phyloP scores from a whole-genome alignment of 148 eudicot species.

The Rhododendron molle region DNA sequence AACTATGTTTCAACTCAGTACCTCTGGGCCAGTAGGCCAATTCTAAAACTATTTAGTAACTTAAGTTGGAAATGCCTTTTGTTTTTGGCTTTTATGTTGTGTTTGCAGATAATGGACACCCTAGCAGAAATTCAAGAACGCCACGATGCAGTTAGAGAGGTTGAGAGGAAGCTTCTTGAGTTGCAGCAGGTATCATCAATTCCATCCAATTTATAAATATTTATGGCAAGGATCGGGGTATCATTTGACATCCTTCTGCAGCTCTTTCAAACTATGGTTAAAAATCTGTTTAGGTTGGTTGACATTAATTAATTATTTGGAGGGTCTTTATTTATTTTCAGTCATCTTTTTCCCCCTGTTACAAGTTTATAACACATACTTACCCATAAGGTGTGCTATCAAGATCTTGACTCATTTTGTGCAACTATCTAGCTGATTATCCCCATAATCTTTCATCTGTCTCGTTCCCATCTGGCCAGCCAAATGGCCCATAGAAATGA shows the following conservation, averaged over 20 bases:
- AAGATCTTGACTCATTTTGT: background rate
- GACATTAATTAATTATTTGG: background rate
- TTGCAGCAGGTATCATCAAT: constrained; percentile 71
- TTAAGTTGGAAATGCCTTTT: background rate
- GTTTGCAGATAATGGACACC: constrained; percentile 75
- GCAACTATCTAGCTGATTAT: background rate
- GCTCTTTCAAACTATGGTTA: background rate
- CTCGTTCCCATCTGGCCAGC: background rate
- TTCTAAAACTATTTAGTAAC: background rate
- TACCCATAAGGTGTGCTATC: background rate
- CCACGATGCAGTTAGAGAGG: constrained; percentile 89
- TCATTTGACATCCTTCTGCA: background rate
- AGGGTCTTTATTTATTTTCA: background rate
- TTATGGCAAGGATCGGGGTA: background rate
- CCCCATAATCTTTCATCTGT: background rate
- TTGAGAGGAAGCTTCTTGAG: constrained; percentile 90
- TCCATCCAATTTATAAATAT: background rate
- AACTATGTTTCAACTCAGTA: background rate
- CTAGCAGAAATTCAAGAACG: constrained; percentile 98
- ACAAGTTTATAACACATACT: background rate
- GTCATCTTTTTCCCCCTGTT: background rate
- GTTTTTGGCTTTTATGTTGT: background rate
- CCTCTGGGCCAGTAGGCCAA: background rate
- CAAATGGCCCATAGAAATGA: background rate
- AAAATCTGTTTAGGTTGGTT: background rate